Evolutionary conservation across 129 eudicot genomes (phyloP), one percentile per base, ranked within the genome.

Genomic region (Saposhnikovia divaricata): DNA sequence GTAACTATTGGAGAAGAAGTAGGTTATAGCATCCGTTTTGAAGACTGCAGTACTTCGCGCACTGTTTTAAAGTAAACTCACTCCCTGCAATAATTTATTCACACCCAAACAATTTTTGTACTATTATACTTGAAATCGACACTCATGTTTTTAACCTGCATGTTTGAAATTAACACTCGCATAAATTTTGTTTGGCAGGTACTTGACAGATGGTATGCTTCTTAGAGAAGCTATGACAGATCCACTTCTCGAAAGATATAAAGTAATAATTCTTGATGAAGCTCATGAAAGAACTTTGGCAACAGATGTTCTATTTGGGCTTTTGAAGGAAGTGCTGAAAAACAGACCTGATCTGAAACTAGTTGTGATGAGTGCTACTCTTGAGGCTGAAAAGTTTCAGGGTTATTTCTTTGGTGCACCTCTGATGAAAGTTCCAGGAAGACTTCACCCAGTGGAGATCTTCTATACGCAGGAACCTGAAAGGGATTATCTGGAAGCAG

Each of bases 321-420:
- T 50, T 50, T 16, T 50, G 21, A 50, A 50, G 57, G 21, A 50
- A 50, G 57, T 50, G 23, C 57, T 50, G 57, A 50, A 50, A 78
- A 96, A 96, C 43, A 88, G 99, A 78, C 95, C 97, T 0, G 97
- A 96, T 80, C 83, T 95, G 40, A 95, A 95, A 81, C 79, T 95
- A 77, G 99, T 95, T 59, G 99, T 95, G 23, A 95, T 95, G 97
- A 95, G 99, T 92, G 99, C 97, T 69, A 95, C 99, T 28, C 95
- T 95, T 23, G 99, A 95, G 87, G 99, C 99, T 43, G 99, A 95
- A 53, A 95, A 95, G 82, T 95, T 95, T 80, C 99, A 95, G 79
- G 96, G 92, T 14, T 95, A 95, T 80, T 95, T 95, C 80, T 72
- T 69, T 65, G 96, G 96, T 78, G 99, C 97, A 55, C 97, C 99